phyloP scores from a whole-genome alignment of 2,329 filamentous ascomycete genomes.

The Hypoxylon sp. region DNA sequence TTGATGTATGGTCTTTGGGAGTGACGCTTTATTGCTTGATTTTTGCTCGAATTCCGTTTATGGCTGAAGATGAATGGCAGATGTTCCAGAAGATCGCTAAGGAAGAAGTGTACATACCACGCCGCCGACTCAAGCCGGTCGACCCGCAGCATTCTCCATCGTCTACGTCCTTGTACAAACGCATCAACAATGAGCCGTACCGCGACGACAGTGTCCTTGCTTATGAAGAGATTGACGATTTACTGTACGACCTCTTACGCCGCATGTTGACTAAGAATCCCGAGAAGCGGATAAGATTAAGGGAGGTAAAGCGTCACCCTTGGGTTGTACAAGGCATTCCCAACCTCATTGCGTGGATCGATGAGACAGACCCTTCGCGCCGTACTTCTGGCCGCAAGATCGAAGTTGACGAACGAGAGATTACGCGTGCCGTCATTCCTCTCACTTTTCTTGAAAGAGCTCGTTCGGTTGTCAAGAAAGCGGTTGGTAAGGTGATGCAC shows the following conservation, averaged over 20 bases:
- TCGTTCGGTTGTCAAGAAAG: constrained; percentile 81
- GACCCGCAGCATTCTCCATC: constrained; percentile 71
- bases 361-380: constrained; percentile 88
- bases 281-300: constrained; percentile 86
- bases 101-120: constrained; percentile 91
- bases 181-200: constrained; percentile 75
- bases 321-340: constrained; percentile 88
- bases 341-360: constrained; percentile 86
- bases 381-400: constrained; percentile 87
- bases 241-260: constrained; percentile 82
- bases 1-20: constrained; percentile 97
- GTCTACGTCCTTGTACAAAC: constrained; percentile 69
- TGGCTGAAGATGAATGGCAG: constrained; percentile 91
- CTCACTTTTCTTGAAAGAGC: constrained; percentile 89
- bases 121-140: constrained; percentile 83
- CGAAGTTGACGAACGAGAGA: constrained; percentile 90
- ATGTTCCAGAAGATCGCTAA: constrained; percentile 94
- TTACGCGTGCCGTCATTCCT: constrained; percentile 90
- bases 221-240: constrained; percentile 88
- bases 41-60: constrained; percentile 92
- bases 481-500: constrained; percentile 75
- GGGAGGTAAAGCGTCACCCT: constrained; percentile 92
- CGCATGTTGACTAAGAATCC: constrained; percentile 92
- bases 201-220: constrained; percentile 82
- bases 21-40: constrained; percentile 97